Conservation (phyloP, 164 flowering plant species). For the Tetrastigma voinierianum region DNA sequence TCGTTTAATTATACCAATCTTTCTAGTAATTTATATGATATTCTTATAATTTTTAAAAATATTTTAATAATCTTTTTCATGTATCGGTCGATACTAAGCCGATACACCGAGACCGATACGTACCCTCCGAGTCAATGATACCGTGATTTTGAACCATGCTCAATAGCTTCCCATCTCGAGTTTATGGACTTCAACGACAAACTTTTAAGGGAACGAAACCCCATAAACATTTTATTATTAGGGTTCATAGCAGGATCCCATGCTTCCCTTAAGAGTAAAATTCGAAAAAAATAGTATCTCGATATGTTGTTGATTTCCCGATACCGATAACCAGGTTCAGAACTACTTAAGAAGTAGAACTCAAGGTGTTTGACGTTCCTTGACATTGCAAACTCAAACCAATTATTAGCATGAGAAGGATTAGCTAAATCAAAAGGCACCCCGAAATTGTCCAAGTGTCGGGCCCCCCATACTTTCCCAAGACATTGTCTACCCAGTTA, state of each 20-base stretch:
- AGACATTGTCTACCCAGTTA: constrained; percentile 16
- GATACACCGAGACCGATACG: no score
- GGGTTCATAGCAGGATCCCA: neutral
- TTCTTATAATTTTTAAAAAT: no score
- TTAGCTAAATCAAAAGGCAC: constrained; percentile 17
- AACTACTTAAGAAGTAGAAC: constrained; percentile 13
- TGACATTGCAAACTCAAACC: constrained; percentile 16
- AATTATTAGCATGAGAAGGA: constrained; percentile 5
- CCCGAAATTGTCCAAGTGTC: constrained; percentile 1
- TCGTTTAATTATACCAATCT: no score
- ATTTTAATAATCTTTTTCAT: no score
- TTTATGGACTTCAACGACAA: constrained; percentile 13
- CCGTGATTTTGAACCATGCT: no score
- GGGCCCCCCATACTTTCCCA: neutral
- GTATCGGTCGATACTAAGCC: no score
- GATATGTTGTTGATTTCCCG: neutral
- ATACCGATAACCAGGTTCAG: neutral
- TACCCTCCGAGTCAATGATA: no score
- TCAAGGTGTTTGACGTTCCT: constrained; percentile 16
- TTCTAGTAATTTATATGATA: no score
- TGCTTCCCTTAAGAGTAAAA: neutral
- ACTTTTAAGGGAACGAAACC: constrained; percentile 9
- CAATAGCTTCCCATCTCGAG: constrained; percentile 11
- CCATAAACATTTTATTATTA: neutral
- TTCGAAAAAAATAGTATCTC: no score